These are phyloP conservation scores for Fragosphaeria purpurea DNA, from an alignment of 2,329 filamentous ascomycete species.

Conservation along the genomic window DNA sequence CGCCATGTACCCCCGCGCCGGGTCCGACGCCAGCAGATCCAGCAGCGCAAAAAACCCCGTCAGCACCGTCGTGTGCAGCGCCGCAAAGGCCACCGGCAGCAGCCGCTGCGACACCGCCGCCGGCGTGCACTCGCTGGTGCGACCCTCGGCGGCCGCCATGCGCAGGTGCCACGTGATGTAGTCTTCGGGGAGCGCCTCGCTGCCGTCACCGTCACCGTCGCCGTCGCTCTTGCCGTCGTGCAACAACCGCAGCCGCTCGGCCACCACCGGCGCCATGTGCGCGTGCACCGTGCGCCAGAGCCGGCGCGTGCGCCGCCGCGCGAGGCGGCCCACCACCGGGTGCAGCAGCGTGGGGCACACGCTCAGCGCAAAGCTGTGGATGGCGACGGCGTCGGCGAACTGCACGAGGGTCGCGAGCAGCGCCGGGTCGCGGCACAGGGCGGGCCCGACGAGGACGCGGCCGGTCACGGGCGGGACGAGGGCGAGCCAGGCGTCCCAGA, in stretches of 20 bases:
- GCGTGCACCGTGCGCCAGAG: slow-evolving; percentile 34
- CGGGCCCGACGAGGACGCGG: slow-evolving; percentile 30
- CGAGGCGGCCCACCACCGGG: slow-evolving; percentile 36
- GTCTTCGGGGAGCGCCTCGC: slow-evolving; percentile 36
- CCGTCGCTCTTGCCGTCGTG: slow-evolving; percentile 25
- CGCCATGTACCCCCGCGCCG: slow-evolving; percentile 24
- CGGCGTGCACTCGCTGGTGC: slow-evolving; percentile 33
- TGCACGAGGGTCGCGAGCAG: slow-evolving; percentile 37
- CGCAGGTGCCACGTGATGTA: slow-evolving; percentile 49
- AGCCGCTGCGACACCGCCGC: slow-evolving; percentile 39
- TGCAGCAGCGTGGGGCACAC: slow-evolving; percentile 38
- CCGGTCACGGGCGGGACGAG: slow-evolving; percentile 35
- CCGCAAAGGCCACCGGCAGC: slow-evolving; percentile 47
- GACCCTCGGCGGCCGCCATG: slow-evolving; percentile 35
- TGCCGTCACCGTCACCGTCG: slow-evolving; percentile 21
- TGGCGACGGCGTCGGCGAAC: slow-evolving; percentile 40
- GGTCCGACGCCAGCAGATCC: slow-evolving; percentile 33
- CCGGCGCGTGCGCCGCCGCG: slow-evolving; percentile 34
- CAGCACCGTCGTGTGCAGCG: slow-evolving; percentile 47
- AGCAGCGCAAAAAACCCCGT: slow-evolving; percentile 38
- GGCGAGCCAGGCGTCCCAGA: slow-evolving; percentile 34
- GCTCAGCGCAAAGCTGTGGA: slow-evolving; percentile 34
- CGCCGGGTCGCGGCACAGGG: slow-evolving; percentile 29
- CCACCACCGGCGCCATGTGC: slow-evolving; percentile 36
- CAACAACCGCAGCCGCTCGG: slow-evolving; percentile 37